phyloP scores from a whole-genome alignment of 2,329 filamentous ascomycete genomes.

The Pyrenophora teres region DNA sequence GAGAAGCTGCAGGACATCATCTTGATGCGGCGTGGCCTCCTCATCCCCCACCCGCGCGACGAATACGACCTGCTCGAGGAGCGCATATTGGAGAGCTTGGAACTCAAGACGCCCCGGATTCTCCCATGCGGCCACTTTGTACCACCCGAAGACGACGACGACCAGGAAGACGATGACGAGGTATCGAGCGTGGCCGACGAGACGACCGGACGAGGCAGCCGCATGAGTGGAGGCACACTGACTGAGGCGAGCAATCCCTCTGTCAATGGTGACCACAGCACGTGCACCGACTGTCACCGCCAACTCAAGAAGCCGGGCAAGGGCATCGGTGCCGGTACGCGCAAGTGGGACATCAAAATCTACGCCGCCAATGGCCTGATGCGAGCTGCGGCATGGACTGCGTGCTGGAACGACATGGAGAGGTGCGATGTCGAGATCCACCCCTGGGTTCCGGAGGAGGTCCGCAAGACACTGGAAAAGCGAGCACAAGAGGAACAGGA shows the following conservation, averaged over 20 bases:
- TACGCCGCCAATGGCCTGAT: conserved; percentile 96
- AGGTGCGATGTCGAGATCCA: conserved; percentile 93
- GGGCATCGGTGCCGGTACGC: conserved; percentile 49
- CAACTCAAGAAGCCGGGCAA: conserved; percentile 44
- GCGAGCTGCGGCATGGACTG: conserved; percentile 87
- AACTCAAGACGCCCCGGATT: conserved; percentile 71
- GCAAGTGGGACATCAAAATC: conserved; percentile 78
- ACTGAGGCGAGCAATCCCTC: conserved; percentile 35
- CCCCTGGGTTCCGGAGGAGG: conserved; percentile 66
- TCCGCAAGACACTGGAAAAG: conserved; percentile 65
- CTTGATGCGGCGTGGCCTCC: conserved; percentile 68
- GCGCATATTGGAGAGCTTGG: conserved; percentile 73
- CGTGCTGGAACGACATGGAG: conserved; percentile 98
- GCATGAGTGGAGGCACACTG: conserved; percentile 44
- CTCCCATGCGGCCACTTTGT: conserved; percentile 79
- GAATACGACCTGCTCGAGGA: conserved; percentile 83
- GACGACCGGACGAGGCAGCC: conserved; percentile 40
- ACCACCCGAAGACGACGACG: conserved; percentile 37
- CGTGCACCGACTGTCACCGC: conserved; percentile 56
- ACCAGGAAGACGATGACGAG: conserved; percentile 46
- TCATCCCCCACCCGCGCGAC: conserved; percentile 77
- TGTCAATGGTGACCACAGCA: conserved; percentile 40
- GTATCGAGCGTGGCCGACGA: conserved; percentile 42
- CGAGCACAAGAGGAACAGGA: conserved; percentile 52
- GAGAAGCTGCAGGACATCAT: conserved; percentile 75